Conservation (phyloP, 306 rosid species). For the Mimosa pudica region DNA sequence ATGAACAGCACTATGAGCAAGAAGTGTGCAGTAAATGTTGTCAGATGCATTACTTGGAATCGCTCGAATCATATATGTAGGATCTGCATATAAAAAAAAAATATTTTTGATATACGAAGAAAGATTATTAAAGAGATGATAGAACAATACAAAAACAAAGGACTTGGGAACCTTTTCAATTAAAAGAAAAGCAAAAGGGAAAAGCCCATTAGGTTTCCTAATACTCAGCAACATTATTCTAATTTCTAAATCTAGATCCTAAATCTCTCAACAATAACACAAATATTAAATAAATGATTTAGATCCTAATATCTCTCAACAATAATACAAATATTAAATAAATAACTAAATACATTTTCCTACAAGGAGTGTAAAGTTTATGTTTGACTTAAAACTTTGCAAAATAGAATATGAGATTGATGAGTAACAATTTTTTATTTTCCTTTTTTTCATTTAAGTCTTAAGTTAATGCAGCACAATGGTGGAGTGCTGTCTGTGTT, state of each 20-base stretch:
- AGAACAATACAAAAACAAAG: not conserved
- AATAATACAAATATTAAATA: too few relatives aligned
- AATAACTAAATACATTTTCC: too few relatives aligned
- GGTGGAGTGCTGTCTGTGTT: not conserved
- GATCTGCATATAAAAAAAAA: conserved; percentile 55
- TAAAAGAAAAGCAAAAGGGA: not conserved
- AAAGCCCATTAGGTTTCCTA: not conserved
- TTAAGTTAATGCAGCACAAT: not conserved
- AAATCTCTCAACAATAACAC: too few relatives aligned
- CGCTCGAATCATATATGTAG: conserved; percentile 97
- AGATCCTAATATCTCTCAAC: too few relatives aligned
- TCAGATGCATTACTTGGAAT: conserved; percentile 97
- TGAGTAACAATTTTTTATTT: not conserved
- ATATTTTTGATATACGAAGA: not conserved
- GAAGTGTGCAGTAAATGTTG: conserved; percentile 93
- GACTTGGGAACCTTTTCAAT: not conserved
- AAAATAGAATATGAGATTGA: not conserved
- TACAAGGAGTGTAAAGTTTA: not conserved
- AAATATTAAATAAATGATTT: too few relatives aligned
- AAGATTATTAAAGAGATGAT: not conserved
- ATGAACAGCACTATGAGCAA: conserved; percentile 93
- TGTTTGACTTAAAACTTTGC: not conserved
- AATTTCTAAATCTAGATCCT: too few relatives aligned
- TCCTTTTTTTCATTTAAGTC: not conserved
- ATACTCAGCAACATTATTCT: too few relatives aligned